Conservation (phyloP, 2,329 filamentous ascomycete species). For the Apiospora malaysiana region DNA sequence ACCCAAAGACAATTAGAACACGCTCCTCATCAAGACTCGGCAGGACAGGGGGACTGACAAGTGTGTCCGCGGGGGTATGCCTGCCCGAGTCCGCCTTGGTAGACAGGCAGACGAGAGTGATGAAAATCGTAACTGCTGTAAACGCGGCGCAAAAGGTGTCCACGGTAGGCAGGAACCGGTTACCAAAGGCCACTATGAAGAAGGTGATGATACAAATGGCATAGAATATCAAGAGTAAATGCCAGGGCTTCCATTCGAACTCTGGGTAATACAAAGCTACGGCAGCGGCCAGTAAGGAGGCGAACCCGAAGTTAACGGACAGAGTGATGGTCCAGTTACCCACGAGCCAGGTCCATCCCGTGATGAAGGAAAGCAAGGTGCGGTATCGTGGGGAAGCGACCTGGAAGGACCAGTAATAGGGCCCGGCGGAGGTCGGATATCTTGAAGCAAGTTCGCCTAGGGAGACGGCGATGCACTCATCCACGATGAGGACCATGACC, state of each 20-base stretch:
- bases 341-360: conserved; percentile 58
- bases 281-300: conserved; percentile 57
- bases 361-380: conserved; percentile 55
- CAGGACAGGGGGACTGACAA: conserved; percentile 38
- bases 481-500: conserved; percentile 58
- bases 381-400: conserved; percentile 48
- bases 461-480: conserved; percentile 58
- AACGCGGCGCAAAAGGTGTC: conserved; percentile 64
- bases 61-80: conserved; percentile 55
- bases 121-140: conserved; percentile 60
- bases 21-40: background rate
- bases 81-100: conserved; percentile 59
- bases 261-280: conserved; percentile 60
- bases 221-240: conserved; percentile 67
- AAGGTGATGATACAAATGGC: conserved; percentile 61
- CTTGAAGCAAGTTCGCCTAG: conserved; percentile 57
- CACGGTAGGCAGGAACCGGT: conserved; percentile 61
- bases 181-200: conserved; percentile 61
- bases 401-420: conserved; percentile 61
- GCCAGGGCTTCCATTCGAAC: conserved; percentile 58
- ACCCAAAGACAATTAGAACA: background rate
- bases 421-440: conserved; percentile 57
- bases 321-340: conserved; percentile 59
- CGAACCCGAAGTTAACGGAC: conserved; percentile 61
- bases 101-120: conserved; percentile 62